Percentiles rank a stretch among this genome's conserved stretches.
Evolutionary conservation across 148 eudicot species (phyloP).

Genomic region (Fagopyrum tataricum): DNA sequence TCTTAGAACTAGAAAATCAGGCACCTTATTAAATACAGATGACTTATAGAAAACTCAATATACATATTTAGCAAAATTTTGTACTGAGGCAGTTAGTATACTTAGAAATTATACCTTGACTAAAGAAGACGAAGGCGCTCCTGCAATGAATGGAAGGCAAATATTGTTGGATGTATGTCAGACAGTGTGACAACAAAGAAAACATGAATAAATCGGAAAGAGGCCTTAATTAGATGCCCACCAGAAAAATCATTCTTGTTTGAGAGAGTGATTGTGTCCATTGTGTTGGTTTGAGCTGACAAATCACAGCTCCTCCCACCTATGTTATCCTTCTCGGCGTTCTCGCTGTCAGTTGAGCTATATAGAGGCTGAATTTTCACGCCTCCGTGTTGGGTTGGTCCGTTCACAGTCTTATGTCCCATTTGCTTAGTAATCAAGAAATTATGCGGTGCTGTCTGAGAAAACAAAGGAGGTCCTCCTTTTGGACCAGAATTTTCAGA

Average conservation of each 20-base stretch:
- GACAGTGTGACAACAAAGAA: not conserved
- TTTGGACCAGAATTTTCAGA: slow-evolving; percentile 26
- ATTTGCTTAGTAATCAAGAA: slow-evolving; percentile 39
- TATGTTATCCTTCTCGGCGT: slow-evolving; percentile 38
- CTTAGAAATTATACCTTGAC: slow-evolving; percentile 37
- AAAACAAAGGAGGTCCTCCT: slow-evolving; percentile 30
- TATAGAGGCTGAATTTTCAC: slow-evolving; percentile 49
- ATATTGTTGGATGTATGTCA: not conserved
- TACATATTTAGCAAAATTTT: not conserved
- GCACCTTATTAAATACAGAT: not conserved
- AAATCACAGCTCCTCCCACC: slow-evolving; percentile 42
- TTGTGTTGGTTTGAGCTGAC: slow-evolving; percentile 54
- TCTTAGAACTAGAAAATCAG: not conserved
- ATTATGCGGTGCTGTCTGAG: slow-evolving; percentile 46
- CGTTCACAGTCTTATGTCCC: slow-evolving; percentile 23
- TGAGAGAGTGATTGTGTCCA: slow-evolving; percentile 34
- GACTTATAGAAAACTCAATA: not conserved
- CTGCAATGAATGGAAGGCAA: slow-evolving; percentile 27
- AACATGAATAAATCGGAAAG: not conserved
- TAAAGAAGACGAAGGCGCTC: slow-evolving; percentile 34
- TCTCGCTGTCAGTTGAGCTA: slow-evolving; percentile 44
- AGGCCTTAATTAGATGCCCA: slow-evolving; percentile 12
- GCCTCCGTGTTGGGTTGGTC: slow-evolving; percentile 23
- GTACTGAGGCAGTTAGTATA: not conserved
- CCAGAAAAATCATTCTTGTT: slow-evolving; percentile 34